Evolutionary conservation across 2,329 filamentous ascomycete species (phyloP), one percentile per base, ranked within the genome.

Genomic region (Hansfordia pulvinata): DNA sequence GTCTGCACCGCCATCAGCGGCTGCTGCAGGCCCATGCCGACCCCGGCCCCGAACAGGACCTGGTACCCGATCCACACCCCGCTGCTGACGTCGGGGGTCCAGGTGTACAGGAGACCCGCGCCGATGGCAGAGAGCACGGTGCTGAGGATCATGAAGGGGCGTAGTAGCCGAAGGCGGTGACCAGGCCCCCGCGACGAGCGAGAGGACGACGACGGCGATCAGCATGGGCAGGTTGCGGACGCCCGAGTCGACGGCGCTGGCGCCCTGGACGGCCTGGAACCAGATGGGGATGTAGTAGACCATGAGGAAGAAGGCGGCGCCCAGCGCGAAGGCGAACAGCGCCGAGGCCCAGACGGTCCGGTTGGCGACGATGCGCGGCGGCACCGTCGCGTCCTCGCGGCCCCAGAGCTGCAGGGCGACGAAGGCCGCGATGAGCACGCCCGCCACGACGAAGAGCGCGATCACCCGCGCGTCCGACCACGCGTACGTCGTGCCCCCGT

Each of bases 21-120:
- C 29, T 56, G 51, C 27, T 61, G 56, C 27, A 61, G 41, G 12
- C 48, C 42, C 3, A 54, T 24, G 17, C 58, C 58, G 7, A 54
- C 38, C 6, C 57, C 58, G 4, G 50, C 21, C 18, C 58, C 58
- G 21, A 49, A 47, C 22, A 62, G 28, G 16, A 50, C 47, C 39
- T 60, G 56, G 32, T 52, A 60, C 4, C 55, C 54, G 27, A 58
- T 56, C 58, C 58, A 62, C 17, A 42, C 37, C 2, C 34, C 35
- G 0, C 43, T 35, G 4, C 33, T 26, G 9, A 50, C 51, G 20
- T 43, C 27, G 2, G 46, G 41, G 11, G 36, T 36, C 13, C 55
- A 47, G 3, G 50, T 60, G 9, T 52, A 54, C 10, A 62, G 34
- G 5, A 62, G 44, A 2, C 56, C 58, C 2, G 39, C 39, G 8